Percentiles rank a stretch among this genome's conserved stretches.
phyloP scores from a whole-genome alignment of 352 stramenopile genomes.

The Pythium inflatum region DNA sequence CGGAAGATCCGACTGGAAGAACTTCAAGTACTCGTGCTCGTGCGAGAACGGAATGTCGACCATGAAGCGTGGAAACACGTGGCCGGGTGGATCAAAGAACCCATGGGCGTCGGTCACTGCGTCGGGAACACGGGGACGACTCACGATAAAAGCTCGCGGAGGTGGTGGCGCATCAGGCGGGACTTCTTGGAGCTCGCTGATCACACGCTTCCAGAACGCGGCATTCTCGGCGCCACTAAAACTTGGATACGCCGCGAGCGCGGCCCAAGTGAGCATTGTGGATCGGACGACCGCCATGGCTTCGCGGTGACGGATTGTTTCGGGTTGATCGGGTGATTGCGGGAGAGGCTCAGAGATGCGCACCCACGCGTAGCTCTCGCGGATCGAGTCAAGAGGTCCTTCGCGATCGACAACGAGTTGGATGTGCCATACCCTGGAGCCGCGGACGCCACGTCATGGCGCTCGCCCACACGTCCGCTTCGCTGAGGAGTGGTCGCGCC shows the following conservation, averaged over 20 bases:
- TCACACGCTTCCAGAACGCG: neutral
- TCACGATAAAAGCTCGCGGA: neutral
- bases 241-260: neutral
- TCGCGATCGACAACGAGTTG: neutral
- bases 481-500: no score
- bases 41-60: neutral
- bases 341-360: neutral
- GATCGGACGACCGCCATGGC: neutral
- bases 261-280: neutral
- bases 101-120: neutral
- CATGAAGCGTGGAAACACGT: neutral
- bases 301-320: neutral
- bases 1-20: no score
- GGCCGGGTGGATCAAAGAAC: neutral
- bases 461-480: neutral
- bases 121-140: neutral
- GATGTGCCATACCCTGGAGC: neutral
- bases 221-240: neutral
- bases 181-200: neutral
- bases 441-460: neutral
- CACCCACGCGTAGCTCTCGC: neutral
- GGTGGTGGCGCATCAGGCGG: no score
- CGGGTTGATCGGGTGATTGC: neutral
- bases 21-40: no score
- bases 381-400: neutral